Evolutionary conservation across 768 basidiomycete genomes (phyloP), one percentile per base, ranked within the genome.

Genomic region (Floccularia luteovirens): DNA sequence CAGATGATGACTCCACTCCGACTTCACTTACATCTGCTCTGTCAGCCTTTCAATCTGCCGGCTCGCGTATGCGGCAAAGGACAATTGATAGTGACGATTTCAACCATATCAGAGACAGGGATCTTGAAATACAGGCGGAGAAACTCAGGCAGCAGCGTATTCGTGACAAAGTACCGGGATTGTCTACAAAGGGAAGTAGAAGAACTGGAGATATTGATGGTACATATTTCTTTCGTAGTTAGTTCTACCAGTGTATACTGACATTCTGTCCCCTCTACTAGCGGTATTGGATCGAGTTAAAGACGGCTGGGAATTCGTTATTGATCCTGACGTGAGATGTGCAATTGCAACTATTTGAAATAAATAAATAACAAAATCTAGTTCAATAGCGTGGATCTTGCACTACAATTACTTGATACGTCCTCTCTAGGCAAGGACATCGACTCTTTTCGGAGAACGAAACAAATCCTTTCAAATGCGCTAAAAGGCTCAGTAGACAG

Each of bases 371-470:
- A 17, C 16, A 23, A 32, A 42, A 34, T 38, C 24, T 49, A 92
- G 82, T 99, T 98, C 63, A 94, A 96, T 56, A 85, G 86, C 35
- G 93, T 96, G 24, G 86, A 93, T 52, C 71, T 98, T 25, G 93
- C 96, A 3, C 73, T 99, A 12, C 82, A 90, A 50, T 72, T 99
- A 2, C 66, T 99, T 19, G 89, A 92, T 48, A 73, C 81, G 30
- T 76, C 78, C 1, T 79, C 83, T 8, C 60, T 67, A 0, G 84
- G 83, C 2, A 86, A 82, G 55, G 77, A 82, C 48, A 79, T 90
- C 52, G 66, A 75, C 5, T 86, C 88, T 1, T 94, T 94, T 56
- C 70, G 76, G 22, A 62, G 70, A 31, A 85, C 87, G 3, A 91
- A 90, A 59, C 62, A 72, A 5, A 75, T 84, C 70, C 68, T 94